Evolutionary conservation across 148 eudicot genomes (phyloP).

Genomic region (Diospyros kaki): DNA sequence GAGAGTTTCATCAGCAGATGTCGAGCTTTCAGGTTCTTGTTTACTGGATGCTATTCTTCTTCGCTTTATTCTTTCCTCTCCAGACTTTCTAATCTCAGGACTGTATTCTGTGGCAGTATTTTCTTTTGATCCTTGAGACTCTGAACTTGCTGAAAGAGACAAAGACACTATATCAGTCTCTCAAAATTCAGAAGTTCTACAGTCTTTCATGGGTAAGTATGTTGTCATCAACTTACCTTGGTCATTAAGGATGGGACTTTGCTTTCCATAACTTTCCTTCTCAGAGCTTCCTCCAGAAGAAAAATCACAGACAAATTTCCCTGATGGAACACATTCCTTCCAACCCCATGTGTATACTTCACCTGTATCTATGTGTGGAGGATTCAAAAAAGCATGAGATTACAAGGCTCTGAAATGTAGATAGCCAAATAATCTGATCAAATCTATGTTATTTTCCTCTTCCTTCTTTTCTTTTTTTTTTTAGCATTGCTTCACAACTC

Average conservation of each 20-base stretch:
- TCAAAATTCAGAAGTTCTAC: slow-evolving; percentile 4
- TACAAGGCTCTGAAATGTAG: neutral
- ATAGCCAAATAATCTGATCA: neutral
- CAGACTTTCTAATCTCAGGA: neutral
- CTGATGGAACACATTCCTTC: slow-evolving; percentile 16
- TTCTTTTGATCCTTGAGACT: neutral
- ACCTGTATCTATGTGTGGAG: slow-evolving; percentile 6
- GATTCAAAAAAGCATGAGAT: neutral
- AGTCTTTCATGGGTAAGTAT: neutral
- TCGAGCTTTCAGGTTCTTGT: slow-evolving; percentile 2
- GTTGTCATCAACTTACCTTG: slow-evolving; percentile 6
- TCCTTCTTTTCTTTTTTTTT: neutral
- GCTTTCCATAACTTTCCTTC: neutral
- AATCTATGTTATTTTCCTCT: neutral
- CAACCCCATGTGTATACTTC: slow-evolving; percentile 15
- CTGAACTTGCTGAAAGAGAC: neutral
- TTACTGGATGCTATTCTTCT: neutral
- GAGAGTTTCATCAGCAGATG: slow-evolving; percentile 4
- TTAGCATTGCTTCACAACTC: neutral
- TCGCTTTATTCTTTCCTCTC: slow-evolving; percentile 7
- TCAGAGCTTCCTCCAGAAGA: slow-evolving; percentile 3
- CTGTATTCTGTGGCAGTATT: neutral
- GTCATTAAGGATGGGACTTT: neutral
- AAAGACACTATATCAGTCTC: neutral
- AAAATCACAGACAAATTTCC: neutral